phyloP scores from a whole-genome alignment of 2,329 filamentous ascomycete genomes.

The Fusarium sp. region DNA sequence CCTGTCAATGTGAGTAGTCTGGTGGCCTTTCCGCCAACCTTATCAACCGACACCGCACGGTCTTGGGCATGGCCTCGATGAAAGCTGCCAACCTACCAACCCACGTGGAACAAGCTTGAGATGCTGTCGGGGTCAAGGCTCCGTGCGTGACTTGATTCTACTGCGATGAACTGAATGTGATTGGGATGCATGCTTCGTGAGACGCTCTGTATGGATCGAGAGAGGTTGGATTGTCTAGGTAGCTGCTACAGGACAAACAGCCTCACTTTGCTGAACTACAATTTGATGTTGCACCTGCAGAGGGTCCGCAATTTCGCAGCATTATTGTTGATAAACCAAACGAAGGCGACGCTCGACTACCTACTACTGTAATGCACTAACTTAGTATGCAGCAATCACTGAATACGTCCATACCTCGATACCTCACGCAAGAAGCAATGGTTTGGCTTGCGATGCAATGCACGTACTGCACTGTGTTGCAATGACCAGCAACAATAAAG shows the following conservation, averaged over 20 bases:
- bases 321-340: slow-evolving; percentile 1
- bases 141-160: slow-evolving; percentile 13
- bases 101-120: slow-evolving; percentile 23
- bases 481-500: neutral
- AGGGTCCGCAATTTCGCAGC: slow-evolving; percentile 5
- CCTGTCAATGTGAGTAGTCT: neutral
- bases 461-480: neutral
- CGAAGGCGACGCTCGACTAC: neutral
- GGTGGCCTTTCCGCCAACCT: neutral
- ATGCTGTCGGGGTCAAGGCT: slow-evolving; percentile 11
- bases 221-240: neutral
- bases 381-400: slow-evolving; percentile 10
- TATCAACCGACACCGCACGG: slow-evolving; percentile 30
- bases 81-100: slow-evolving; percentile 10
- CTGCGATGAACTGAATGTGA: neutral
- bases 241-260: neutral
- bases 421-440: slow-evolving; percentile 14
- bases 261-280: slow-evolving; percentile 4
- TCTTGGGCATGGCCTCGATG: slow-evolving; percentile 20
- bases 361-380: neutral
- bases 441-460: slow-evolving; percentile 12
- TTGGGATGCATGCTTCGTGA: neutral
- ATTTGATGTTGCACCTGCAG: slow-evolving; percentile 1
- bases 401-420: neutral
- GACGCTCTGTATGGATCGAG: neutral